Percentiles rank a stretch among this genome's conserved stretches.
phyloP scores from a whole-genome alignment of 2,329 filamentous ascomycete genomes.

The Fusarium brachygibbosum region DNA sequence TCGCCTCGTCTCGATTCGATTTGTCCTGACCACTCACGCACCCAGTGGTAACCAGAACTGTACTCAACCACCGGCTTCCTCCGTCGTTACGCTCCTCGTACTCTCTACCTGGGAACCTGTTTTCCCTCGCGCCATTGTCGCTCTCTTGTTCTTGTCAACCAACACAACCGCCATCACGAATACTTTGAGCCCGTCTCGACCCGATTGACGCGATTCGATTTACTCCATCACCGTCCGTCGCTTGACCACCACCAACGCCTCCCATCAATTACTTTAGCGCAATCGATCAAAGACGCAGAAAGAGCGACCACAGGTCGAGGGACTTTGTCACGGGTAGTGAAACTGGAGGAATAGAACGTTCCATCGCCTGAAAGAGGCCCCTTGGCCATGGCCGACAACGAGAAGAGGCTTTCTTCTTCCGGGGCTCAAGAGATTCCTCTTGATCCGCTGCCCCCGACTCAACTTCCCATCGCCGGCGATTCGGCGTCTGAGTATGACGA shows the following conservation, averaged over 20 bases:
- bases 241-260: not conserved
- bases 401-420: slow-evolving; percentile 46
- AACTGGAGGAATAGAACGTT: slow-evolving; percentile 43
- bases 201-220: slow-evolving; percentile 16
- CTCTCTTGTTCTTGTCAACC: slow-evolving; percentile 13
- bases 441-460: slow-evolving; percentile 35
- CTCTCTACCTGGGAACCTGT: not conserved
- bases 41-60: slow-evolving; percentile 1
- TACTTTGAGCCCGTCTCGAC: not conserved
- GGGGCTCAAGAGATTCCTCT: slow-evolving; percentile 41
- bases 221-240: not conserved
- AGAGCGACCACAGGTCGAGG: slow-evolving; percentile 24
- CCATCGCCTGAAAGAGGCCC: slow-evolving; percentile 39
- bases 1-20: slow-evolving; percentile 14
- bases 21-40: slow-evolving; percentile 23
- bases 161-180: slow-evolving; percentile 4
- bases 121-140: slow-evolving; percentile 15
- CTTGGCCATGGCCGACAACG: slow-evolving; percentile 52
- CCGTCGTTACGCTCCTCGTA: slow-evolving; percentile 13
- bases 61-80: slow-evolving; percentile 20
- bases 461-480: slow-evolving; percentile 36
- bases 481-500: slow-evolving; percentile 48
- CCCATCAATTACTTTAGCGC: slow-evolving; percentile 12
- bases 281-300: slow-evolving; percentile 15
- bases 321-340: slow-evolving; percentile 13